Base-by-base conservation (phyloP, 1,139 yeast genomes). In the Kluyveromyces sp. region DNA sequence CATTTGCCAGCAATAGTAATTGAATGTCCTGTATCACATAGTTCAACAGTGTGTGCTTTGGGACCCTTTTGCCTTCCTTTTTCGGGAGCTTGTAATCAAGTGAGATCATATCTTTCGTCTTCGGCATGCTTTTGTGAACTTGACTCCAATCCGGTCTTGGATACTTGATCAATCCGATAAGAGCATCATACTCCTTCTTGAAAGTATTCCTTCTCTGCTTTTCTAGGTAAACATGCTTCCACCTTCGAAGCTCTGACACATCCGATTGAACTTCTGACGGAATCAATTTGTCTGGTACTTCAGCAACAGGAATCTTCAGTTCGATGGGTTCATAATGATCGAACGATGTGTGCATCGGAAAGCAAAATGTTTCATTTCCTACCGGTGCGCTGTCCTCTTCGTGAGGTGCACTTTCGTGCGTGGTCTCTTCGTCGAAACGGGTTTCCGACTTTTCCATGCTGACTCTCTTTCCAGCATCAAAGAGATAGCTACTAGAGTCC, bases 221-320 rank as follows among this genome's bases (percentile, higher is more conserved):
- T 42, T 63, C 67, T 6, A 58, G 45, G 33, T 57, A 53, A 3
- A 61, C 64, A 47, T 63, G 67, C 39, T 56, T 60, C 62, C 65
- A 60, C 47, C 59, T 61, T 42, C 60, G 54, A 12, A 57, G 26
- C 33, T 46, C 46, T 4, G 46, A 47, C 3, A 51, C 42, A 43
- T 58, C 55, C 19, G 46, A 35, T 18, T 28, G 34, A 2, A 60
- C 40, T 26, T 53, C 52, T 2, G 33, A 17, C 1, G 65, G 65
- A 7, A 53, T 47, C 15, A 50, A 51, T 7, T 49, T 42, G 29
- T 57, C 57, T 2, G 51, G 46, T 13, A 60, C 45, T 4, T 48
- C 49, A 11, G 58, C 51, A 4, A 56, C 60, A 7, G 64, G 63
- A 8, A 60, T 43, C n/a, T 45, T 40, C 32, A 51, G 45, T 29